Percentiles rank a stretch among this genome's conserved stretches.
Conservation (phyloP, 768 basidiomycete genomes). For the Leccinum barrowsii region DNA sequence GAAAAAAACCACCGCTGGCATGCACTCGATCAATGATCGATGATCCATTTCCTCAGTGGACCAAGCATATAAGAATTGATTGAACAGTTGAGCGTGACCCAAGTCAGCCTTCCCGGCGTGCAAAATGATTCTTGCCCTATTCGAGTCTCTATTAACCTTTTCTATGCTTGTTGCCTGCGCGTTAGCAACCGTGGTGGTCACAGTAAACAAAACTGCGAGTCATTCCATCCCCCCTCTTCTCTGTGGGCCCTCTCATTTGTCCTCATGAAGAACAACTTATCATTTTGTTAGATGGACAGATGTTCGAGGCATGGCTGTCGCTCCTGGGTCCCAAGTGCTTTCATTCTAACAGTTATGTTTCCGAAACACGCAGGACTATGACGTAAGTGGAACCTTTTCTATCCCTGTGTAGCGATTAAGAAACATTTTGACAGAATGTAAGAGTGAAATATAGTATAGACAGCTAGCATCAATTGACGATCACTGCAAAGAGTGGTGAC, state of each 20-base stretch:
- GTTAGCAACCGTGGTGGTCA: constrained; percentile 31
- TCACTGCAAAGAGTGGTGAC: constrained; percentile 48
- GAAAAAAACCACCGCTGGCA: not conserved
- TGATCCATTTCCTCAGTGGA: no score
- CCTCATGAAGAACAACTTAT: not conserved
- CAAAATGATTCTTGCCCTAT: not conserved
- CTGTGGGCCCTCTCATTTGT: constrained; percentile 36
- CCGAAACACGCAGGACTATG: constrained; percentile 46
- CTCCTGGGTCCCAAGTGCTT: not conserved
- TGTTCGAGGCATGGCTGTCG: constrained; percentile 49
- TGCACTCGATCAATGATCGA: not conserved
- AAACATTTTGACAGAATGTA: constrained; percentile 31
- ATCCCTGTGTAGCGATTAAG: not conserved
- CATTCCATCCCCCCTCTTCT: constrained; percentile 50
- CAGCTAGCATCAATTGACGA: constrained; percentile 11
- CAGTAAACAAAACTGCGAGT: constrained; percentile 43
- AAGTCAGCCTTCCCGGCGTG: no score
- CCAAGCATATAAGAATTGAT: not conserved
- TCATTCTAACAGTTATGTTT: not conserved
- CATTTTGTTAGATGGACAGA: constrained; percentile 41
- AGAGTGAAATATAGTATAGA: constrained; percentile 3
- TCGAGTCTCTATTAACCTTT: not conserved
- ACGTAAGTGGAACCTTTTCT: constrained; percentile 35
- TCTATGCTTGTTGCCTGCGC: not conserved
- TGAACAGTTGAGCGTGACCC: not conserved